phyloP scores from a whole-genome alignment of 2,329 filamentous ascomycete genomes.

The Fusarium citri region DNA sequence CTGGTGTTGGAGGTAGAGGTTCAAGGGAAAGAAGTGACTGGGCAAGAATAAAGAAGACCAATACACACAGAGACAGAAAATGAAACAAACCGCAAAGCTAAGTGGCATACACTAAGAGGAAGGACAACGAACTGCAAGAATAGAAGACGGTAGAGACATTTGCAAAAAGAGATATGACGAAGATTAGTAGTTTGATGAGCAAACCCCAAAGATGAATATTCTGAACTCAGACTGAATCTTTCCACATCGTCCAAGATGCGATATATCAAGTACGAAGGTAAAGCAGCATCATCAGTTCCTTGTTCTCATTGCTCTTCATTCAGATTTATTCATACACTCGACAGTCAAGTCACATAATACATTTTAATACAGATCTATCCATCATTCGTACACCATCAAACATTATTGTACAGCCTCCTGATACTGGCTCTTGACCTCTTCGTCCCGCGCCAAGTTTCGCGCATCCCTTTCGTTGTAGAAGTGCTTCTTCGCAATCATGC shows the following conservation, averaged over 20 bases:
- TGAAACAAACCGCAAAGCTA: neutral
- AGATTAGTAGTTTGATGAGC: neutral
- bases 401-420: neutral
- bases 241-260: neutral
- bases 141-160: neutral
- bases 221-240: neutral
- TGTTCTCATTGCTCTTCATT: neutral
- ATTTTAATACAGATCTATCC: neutral
- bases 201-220: neutral
- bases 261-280: too few species aligned
- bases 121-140: neutral
- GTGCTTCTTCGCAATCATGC: conserved; percentile 12
- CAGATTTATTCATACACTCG: neutral
- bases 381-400: neutral
- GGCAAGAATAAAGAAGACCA: neutral
- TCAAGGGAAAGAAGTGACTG: neutral
- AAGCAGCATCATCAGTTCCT: too few species aligned
- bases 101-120: fast-evolving
- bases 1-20: neutral
- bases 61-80: neutral
- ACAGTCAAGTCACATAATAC: neutral
- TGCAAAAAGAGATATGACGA: neutral
- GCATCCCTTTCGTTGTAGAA: conserved; percentile 1
- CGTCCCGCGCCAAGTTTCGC: neutral
- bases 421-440: neutral